Evolutionary conservation across 129 eudicot genomes (phyloP).

Genomic region (Arctium lappa): DNA sequence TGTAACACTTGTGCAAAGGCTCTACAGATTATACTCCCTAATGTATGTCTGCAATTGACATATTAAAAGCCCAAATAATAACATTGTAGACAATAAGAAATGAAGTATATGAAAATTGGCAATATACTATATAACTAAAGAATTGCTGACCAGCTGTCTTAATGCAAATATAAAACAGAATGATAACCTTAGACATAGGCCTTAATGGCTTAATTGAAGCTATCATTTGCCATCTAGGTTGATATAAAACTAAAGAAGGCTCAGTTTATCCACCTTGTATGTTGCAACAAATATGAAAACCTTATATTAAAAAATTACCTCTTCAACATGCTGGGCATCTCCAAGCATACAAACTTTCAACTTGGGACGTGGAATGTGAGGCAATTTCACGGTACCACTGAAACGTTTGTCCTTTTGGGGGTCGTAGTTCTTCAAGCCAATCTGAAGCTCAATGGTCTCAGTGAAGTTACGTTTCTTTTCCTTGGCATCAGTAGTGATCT

Average conservation of each 20-base stretch:
- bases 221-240: neutral
- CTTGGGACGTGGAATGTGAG: conserved; percentile 57
- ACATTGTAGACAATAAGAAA: neutral
- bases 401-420: conserved; percentile 64
- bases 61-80: neutral
- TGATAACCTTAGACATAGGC: neutral
- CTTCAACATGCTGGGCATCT: conserved; percentile 63
- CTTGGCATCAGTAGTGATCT: conserved; percentile 35
- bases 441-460: conserved; percentile 52
- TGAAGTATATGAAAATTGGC: neutral
- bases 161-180: neutral
- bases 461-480: conserved; percentile 52
- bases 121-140: neutral
- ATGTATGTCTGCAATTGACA: neutral
- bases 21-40: neutral
- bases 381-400: conserved; percentile 56
- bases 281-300: neutral
- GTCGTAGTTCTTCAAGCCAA: conserved; percentile 55
- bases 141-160: neutral
- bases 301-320: conserved; percentile 24
- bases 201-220: neutral
- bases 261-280: neutral
- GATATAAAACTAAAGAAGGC: neutral
- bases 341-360: conserved; percentile 67
- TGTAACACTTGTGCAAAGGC: neutral